A percentile compares a stretch with the other conserved stretches of the same genome.
phyloP scores from a whole-genome alignment of 176 grass and related monocot genomes.

The Aegilops bicornis region DNA sequence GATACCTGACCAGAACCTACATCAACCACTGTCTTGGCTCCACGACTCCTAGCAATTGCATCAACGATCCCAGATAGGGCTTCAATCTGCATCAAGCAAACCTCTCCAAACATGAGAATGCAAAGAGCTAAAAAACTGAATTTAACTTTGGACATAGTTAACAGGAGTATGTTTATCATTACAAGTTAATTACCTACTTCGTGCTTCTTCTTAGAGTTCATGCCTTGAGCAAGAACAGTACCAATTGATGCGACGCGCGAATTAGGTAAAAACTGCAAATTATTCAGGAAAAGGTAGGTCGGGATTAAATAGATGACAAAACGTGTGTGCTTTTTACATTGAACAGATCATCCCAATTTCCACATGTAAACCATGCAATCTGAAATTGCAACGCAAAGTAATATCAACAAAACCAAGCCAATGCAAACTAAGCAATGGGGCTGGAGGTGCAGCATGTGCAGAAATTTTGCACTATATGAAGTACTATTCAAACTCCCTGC shows the following conservation, averaged over 20 bases:
- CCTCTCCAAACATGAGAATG: slow-evolving; percentile 15
- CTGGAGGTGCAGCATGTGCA: no score
- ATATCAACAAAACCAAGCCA: no score
- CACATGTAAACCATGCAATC: no score
- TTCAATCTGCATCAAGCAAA: slow-evolving; percentile 56
- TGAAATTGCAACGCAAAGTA: no score
- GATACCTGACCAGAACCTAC: slow-evolving; percentile 95
- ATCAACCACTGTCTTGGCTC: slow-evolving; percentile 75
- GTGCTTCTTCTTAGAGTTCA: slow-evolving; percentile 92
- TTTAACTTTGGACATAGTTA: background rate
- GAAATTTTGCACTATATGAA: no score
- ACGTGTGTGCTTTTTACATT: background rate
- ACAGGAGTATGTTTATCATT: background rate
- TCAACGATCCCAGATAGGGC: slow-evolving; percentile 59
- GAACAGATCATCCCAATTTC: no score
- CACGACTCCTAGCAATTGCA: slow-evolving; percentile 40
- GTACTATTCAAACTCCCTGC: no score
- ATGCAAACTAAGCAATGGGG: no score
- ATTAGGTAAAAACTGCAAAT: slow-evolving; percentile 59
- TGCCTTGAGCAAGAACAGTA: slow-evolving; percentile 90
- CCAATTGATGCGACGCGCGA: slow-evolving; percentile 58
- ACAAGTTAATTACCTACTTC: slow-evolving; percentile 74
- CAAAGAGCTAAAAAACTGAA: background rate
- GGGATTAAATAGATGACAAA: background rate
- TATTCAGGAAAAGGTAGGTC: background rate